A percentile compares a stretch with the other conserved stretches of the same genome.
Conservation (phyloP, 306 rosid species). For the Calophaca sinica region DNA sequence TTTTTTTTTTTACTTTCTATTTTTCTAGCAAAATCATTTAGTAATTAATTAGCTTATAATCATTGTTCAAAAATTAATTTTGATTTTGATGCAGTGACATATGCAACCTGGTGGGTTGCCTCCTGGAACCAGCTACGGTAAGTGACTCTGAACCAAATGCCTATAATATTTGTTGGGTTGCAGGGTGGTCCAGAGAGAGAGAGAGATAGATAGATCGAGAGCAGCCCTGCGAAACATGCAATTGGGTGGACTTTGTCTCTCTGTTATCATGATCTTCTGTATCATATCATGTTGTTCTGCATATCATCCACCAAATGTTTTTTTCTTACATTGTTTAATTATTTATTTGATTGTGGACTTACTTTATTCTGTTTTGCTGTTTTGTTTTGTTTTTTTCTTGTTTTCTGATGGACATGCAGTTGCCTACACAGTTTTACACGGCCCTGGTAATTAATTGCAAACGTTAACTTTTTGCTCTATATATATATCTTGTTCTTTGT, state of each 20-base stretch:
- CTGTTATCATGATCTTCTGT: neutral
- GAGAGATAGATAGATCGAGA: too few species aligned
- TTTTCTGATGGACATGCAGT: constrained; percentile 34
- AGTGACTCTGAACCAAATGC: constrained; percentile 45
- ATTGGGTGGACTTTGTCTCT: constrained; percentile 39
- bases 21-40: neutral
- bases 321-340: neutral
- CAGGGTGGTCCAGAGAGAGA: constrained; percentile 37
- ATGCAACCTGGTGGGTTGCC: constrained; percentile 81
- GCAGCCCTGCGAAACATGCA: constrained; percentile 2
- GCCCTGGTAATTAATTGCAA: constrained; percentile 11
- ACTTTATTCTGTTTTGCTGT: neutral
- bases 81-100: constrained; percentile 63
- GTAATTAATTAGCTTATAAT: neutral
- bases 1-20: neutral
- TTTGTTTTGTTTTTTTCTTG: too few species aligned
- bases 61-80: neutral
- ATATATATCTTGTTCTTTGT: neutral
- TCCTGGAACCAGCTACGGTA: constrained; percentile 93
- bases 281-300: too few species aligned
- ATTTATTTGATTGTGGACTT: constrained; percentile 21
- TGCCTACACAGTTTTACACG: constrained; percentile 16
- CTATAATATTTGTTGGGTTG: constrained; percentile 21
- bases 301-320: neutral
- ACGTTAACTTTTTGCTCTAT: neutral